Conservation (phyloP, 2,329 filamentous ascomycete species). For the Helotiales sp. region DNA sequence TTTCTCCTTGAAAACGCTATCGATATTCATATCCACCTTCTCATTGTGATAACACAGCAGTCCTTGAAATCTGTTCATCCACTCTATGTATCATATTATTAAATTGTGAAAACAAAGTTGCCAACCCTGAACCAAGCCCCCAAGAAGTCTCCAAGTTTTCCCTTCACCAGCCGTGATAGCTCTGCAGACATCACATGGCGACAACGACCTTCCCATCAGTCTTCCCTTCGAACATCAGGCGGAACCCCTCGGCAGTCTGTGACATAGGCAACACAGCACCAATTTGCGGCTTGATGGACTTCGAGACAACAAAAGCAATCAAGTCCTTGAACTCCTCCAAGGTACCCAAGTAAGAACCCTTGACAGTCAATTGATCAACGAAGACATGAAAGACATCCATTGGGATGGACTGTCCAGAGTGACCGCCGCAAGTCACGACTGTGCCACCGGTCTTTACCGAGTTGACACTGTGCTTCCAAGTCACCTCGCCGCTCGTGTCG, state of each 20-base stretch:
- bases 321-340: conserved; percentile 31
- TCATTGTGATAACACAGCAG: neutral
- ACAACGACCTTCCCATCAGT: conserved; percentile 34
- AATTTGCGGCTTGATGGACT: conserved; percentile 32
- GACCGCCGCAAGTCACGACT: conserved; percentile 32
- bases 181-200: conserved; percentile 10
- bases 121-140: too few species aligned
- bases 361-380: conserved; percentile 30
- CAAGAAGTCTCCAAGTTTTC: too few species aligned
- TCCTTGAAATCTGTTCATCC: neutral
- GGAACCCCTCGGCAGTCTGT: conserved; percentile 28
- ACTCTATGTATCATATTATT: too few species aligned
- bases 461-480: conserved; percentile 31
- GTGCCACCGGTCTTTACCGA: conserved; percentile 30
- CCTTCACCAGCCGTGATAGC: neutral
- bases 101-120: too few species aligned
- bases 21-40: neutral
- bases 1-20: neutral
- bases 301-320: conserved; percentile 31
- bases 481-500: conserved; percentile 30
- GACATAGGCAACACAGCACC: conserved; percentile 29
- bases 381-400: conserved; percentile 29
- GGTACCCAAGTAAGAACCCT: conserved; percentile 31
- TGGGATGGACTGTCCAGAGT: conserved; percentile 26
- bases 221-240: conserved; percentile 28